These are phyloP conservation scores for Trichoderma endophyticum DNA, from an alignment of 2,329 filamentous ascomycete genomes.

Conservation along the genomic window DNA sequence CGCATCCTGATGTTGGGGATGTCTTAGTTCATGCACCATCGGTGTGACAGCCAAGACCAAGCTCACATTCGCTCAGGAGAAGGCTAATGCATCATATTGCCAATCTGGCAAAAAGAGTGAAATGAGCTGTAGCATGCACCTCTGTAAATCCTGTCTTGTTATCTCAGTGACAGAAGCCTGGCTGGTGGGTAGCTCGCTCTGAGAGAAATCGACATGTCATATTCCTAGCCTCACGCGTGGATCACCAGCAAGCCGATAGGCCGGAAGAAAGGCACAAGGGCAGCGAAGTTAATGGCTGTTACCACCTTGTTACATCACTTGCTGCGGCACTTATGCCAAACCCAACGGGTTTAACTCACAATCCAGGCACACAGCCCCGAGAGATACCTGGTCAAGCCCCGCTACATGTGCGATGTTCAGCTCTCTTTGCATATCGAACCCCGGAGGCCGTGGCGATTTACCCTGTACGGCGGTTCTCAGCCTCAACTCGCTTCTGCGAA, in stretches of 20 bases:
- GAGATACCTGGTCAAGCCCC: neutral
- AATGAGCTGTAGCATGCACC: neutral
- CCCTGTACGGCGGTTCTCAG: neutral
- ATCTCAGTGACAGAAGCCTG: neutral
- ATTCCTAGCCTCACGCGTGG: neutral
- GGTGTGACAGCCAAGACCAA: neutral
- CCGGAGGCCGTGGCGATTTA: neutral
- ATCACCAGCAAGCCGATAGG: conserved; percentile 1
- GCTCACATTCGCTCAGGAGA: neutral
- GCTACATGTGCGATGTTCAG: neutral
- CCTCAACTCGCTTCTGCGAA: neutral
- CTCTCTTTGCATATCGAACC: neutral
- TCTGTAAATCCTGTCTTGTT: neutral
- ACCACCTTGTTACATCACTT: neutral
- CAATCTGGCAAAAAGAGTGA: neutral
- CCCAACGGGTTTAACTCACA: neutral
- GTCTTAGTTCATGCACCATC: conserved; percentile 9
- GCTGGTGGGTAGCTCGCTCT: neutral
- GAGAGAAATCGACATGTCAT: conserved; percentile 6
- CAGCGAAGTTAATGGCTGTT: neutral
- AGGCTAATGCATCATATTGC: neutral
- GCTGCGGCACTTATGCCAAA: neutral
- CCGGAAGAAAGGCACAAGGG: neutral
- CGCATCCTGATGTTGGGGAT: neutral
- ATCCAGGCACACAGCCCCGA: neutral